phyloP scores from a whole-genome alignment of 2,329 filamentous ascomycete genomes.

The Chalara sp. region DNA sequence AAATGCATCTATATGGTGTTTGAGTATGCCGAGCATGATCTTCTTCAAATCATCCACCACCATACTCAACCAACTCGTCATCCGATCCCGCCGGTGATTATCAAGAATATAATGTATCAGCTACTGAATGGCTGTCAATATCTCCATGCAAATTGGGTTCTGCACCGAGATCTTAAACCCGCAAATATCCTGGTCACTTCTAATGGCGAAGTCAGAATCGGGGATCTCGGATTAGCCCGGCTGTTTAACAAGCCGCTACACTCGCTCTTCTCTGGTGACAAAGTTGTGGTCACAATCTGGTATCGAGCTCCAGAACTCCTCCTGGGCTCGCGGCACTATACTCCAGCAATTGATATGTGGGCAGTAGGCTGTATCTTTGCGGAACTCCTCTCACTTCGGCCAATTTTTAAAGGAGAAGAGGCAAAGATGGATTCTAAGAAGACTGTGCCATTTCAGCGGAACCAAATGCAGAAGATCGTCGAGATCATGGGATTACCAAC shows the following conservation, averaged over 20 bases:
- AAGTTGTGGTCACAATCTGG: conserved; percentile 99
- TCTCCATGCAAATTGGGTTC: conserved; percentile 91
- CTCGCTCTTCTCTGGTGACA: conserved; percentile 87
- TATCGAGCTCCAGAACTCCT: conserved; percentile 93
- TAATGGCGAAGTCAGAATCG: conserved; percentile 83
- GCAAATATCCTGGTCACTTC: conserved; percentile 99
- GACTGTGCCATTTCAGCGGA: conserved; percentile 91
- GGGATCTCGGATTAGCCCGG: conserved; percentile 85
- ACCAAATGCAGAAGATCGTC: conserved; percentile 98
- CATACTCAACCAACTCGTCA: conserved; percentile 82
- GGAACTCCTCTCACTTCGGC: conserved; percentile 79
- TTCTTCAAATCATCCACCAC: conserved; percentile 96
- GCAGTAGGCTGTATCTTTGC: conserved; percentile 97
- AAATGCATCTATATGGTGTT: conserved; percentile 99
- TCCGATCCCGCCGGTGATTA: conserved; percentile 78
- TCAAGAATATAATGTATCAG: conserved; percentile 94
- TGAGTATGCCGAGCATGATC: conserved; percentile 95
- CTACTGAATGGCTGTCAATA: conserved; percentile 92
- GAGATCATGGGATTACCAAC: conserved; percentile 90
- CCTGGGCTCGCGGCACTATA: conserved; percentile 91
- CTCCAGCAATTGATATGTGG: conserved; percentile 95
- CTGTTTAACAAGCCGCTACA: conserved; percentile 92
- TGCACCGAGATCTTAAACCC: conserved; percentile 94
- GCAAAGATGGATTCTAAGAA: conserved; percentile 99
- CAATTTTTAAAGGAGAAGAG: conserved; percentile 98